Evolutionary conservation across 305 asterid species (phyloP).

Genomic region (Fraxinus xanthoxyloides): DNA sequence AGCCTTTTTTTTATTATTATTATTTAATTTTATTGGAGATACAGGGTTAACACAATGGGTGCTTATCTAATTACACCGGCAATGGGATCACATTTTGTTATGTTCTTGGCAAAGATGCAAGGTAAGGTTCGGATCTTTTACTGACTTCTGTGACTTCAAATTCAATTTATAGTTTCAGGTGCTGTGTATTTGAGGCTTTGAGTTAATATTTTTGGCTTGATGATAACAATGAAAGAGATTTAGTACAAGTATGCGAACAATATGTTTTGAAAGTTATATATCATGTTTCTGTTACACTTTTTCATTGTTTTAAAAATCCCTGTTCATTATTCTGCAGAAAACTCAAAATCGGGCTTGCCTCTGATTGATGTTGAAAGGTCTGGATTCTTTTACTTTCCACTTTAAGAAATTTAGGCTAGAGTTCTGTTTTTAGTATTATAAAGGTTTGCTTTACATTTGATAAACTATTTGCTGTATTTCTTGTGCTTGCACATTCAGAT

Average conservation of each 20-base stretch:
- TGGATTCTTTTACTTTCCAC: background rate
- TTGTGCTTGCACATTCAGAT: conserved; percentile 49
- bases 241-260: background rate
- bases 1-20: background rate
- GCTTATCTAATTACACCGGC: conserved; percentile 85
- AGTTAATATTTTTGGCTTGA: background rate
- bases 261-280: background rate
- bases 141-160: background rate
- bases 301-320: background rate
- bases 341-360: conserved; percentile 75
- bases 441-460: conserved; percentile 17
- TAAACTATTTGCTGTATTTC: background rate
- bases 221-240: background rate
- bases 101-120: conserved; percentile 97
- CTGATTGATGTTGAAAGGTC: conserved; percentile 84
- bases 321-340: conserved; percentile 43
- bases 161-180: conserved; percentile 3
- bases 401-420: background rate
- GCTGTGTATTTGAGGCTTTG: background rate
- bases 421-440: background rate
- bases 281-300: conserved; percentile 3
- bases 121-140: conserved; percentile 36
- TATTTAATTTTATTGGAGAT: conserved; percentile 7
- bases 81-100: conserved; percentile 82
- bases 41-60: conserved; percentile 72